Evolutionary conservation across 257 asterid species (phyloP), one percentile per base, ranked within the genome.

Genomic region (Penstemon davidsonii): DNA sequence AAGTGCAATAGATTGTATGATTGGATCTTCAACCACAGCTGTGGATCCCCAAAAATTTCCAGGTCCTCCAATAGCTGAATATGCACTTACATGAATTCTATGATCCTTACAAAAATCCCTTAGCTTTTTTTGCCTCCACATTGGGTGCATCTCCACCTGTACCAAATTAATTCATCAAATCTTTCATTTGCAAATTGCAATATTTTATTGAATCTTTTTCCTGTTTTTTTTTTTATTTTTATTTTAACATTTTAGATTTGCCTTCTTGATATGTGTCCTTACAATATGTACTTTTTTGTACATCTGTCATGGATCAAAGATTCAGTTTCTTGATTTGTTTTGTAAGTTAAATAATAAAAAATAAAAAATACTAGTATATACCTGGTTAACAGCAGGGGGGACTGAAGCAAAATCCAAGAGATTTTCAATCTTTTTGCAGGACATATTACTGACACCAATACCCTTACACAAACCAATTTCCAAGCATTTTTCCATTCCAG

Each of bases 131-230:
- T 92, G 98, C 84, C 86, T 86, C 98, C 98, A 92, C 88, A 87
- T 86, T 3, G 95, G 96, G 71, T 89, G 96, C 98, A 92, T 89
- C 77, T 92, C 96, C 59, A 89, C 98, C 97, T 90, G 73, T 53
- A 76, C 83, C 83, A 73, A 10, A 68, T 77, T 56, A 72, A 15
- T 44, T 7, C 52, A 41, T 62, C 6, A 54, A 2, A 3, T 51
- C 25, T 5, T 52, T 51, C 19, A 49, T 39, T 38, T 12, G 38
- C 46, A 53, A 66, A 52, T 61, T 25, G 33, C 33, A 25, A 25
- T 25, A 25, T 25, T 25, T 15, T 15, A 15, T 15, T 15, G 18
- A 15, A 15, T 15, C 18, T 15, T 15, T 0, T 15, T 15, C 18
- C 18, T 15, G 18, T 15, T 15, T 15, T 15, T 15, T 15, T 15